Conservation (phyloP, 768 basidiomycete genomes). For the Tylopilus rubrobrunneus region DNA sequence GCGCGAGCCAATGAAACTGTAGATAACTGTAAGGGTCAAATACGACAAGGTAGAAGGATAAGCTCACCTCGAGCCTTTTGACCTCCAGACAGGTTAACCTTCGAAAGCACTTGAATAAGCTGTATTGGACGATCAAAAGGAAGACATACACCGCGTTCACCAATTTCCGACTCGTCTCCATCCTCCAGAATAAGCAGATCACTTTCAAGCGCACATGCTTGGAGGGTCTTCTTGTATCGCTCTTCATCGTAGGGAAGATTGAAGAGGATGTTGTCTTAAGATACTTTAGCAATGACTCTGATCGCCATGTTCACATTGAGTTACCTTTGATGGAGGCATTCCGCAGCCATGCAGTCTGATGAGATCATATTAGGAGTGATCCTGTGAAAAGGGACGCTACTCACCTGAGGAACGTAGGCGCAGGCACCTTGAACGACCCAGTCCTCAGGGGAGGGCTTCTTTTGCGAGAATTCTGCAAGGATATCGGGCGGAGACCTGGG, state of each 20-base stretch:
- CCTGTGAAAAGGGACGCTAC: conserved; percentile 13
- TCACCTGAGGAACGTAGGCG: conserved; percentile 82
- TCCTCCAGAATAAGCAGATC: conserved; percentile 84
- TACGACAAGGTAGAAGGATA: background rate
- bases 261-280: conserved; percentile 70
- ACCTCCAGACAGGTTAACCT: conserved; percentile 44
- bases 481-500: conserved; percentile 83
- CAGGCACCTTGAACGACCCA: conserved; percentile 80
- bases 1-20: conserved; percentile 76
- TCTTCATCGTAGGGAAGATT: conserved; percentile 68
- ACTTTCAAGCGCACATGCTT: conserved; percentile 68
- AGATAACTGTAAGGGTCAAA: background rate
- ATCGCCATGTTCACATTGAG: conserved; percentile 12
- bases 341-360: conserved; percentile 60
- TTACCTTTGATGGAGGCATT: conserved; percentile 52
- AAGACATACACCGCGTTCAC: conserved; percentile 67
- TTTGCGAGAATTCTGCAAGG: conserved; percentile 55
- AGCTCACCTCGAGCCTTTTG: conserved; percentile 63
- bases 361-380: conserved; percentile 5
- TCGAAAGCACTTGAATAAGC: background rate
- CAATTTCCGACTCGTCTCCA: conserved; percentile 84
- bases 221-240: conserved; percentile 73
- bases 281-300: conserved; percentile 34
- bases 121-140: background rate
- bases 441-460: conserved; percentile 43